Evolutionary conservation across 1,284 basidiomycete species (phyloP), one percentile per base, ranked within the genome.

Genomic region (Earliella scabrosa): DNA sequence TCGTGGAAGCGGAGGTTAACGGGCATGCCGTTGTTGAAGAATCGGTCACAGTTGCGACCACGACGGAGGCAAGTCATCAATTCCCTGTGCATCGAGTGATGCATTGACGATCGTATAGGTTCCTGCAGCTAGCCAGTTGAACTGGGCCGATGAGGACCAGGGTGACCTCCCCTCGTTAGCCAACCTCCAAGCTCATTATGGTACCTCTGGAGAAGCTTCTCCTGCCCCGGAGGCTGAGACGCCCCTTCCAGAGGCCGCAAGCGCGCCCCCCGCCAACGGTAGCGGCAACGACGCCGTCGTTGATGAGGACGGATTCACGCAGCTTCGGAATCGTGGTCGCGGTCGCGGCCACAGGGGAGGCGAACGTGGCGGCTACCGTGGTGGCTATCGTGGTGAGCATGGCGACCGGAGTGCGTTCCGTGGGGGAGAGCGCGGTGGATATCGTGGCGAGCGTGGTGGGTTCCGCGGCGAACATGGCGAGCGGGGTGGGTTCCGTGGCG

Each of bases 301-400:
- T 9, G 86, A 83, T 31, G 83, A 85, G 0, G 88, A 90, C 40
- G 87, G 87, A 0, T 90, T 91, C 69, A 82, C 73, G 5, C 77
- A 81, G 16, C 73, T 73, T 36, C 72, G 77, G 52, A 75, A 75
- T 26, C 66, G 73, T 23, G 69, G 69, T 2, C 68, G 71, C 16
- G 63, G 67, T 18, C 50, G 65, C 27, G 60, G 66, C 13, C 57
- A 59, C 68, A 29, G 70, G 67, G 20, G 63, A 66, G 77, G 39
- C 9, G 50, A 51, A 29, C 50, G 50, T 21, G 50, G 40, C 24
- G 40, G 40, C 14, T 24, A 26, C 23, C 40, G 44, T 29, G 56
- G 66, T 27, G 65, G 66, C 14, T 43, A 18, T 43, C 51, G 51
- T 24, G 51, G 51, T 18, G 43, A 46, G 8, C 51, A 40, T 8